These are phyloP conservation scores for Panicum hallii DNA, from an alignment of 202 grass and related monocot species.

Conservation along the genomic window DNA sequence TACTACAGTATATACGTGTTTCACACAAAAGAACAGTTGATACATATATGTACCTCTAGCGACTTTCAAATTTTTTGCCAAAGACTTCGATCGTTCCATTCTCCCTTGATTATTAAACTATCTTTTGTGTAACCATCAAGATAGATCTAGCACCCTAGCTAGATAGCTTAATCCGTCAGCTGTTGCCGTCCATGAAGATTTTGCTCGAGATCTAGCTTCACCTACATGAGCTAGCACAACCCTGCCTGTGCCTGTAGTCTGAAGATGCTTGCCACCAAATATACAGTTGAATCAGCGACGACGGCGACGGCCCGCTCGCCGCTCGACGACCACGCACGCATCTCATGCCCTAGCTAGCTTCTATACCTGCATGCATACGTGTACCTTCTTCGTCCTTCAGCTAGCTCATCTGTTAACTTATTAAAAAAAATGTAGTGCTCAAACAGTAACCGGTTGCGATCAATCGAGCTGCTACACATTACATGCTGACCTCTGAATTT, in stretches of 20 bases:
- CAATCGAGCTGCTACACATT: background rate
- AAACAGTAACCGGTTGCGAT: background rate
- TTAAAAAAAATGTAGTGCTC: background rate
- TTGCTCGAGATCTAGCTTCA: slow-evolving; percentile 35
- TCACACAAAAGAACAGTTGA: too few relatives aligned
- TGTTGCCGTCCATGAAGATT: slow-evolving; percentile 43
- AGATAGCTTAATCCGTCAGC: background rate
- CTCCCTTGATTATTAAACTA: slow-evolving; percentile 1
- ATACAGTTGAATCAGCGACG: slow-evolving; percentile 8
- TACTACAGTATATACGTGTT: too few relatives aligned
- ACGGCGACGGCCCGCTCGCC: background rate
- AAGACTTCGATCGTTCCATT: background rate
- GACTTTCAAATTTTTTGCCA: background rate
- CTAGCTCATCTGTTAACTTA: background rate
- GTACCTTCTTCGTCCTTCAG: background rate
- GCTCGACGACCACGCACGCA: slow-evolving; percentile 8
- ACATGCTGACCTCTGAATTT: background rate
- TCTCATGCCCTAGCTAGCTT: background rate
- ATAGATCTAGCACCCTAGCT: background rate
- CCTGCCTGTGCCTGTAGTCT: slow-evolving; percentile 7
- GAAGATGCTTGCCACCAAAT: slow-evolving; percentile 43
- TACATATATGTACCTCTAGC: too few relatives aligned
- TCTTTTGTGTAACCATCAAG: slow-evolving; percentile 8
- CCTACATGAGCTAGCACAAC: background rate
- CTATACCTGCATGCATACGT: background rate